These are phyloP conservation scores for Euphorbia schlechtendalii DNA, from an alignment of 441 rosid genomes.

Conservation along the genomic window DNA sequence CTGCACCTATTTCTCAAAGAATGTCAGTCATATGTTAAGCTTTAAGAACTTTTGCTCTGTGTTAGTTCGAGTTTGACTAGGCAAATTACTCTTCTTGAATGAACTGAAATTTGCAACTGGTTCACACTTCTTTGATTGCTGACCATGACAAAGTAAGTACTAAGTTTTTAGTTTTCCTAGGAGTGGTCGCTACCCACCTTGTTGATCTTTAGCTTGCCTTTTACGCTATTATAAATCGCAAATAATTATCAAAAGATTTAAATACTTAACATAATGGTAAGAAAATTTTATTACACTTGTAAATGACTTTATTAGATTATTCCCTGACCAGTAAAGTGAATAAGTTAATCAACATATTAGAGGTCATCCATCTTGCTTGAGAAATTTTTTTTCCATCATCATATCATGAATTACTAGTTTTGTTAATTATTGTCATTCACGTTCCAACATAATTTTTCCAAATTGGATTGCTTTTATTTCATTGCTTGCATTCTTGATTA, in stretches of 20 bases:
- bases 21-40: too few relatives aligned
- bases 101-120: not conserved
- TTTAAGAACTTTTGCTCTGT: too few relatives aligned
- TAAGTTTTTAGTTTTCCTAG: not conserved
- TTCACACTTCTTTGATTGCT: not conserved
- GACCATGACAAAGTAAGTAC: not conserved
- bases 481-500: not conserved
- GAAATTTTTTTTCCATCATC: not conserved
- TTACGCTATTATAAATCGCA: not conserved
- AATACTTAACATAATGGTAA: not conserved
- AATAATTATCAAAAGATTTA: not conserved
- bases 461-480: not conserved
- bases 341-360: not conserved
- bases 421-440: not conserved
- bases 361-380: not conserved
- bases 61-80: too few relatives aligned
- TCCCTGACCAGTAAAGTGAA: constrained; percentile 1
- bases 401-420: not conserved
- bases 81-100: not conserved
- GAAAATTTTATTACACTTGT: not conserved
- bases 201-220: not conserved
- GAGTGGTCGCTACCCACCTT: not conserved
- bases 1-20: too few relatives aligned
- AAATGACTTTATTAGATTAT: not conserved
- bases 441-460: not conserved